Evolutionary conservation across 768 basidiomycete genomes (phyloP).

Genomic region (Tylopilus plumbeoviolaceoides): DNA sequence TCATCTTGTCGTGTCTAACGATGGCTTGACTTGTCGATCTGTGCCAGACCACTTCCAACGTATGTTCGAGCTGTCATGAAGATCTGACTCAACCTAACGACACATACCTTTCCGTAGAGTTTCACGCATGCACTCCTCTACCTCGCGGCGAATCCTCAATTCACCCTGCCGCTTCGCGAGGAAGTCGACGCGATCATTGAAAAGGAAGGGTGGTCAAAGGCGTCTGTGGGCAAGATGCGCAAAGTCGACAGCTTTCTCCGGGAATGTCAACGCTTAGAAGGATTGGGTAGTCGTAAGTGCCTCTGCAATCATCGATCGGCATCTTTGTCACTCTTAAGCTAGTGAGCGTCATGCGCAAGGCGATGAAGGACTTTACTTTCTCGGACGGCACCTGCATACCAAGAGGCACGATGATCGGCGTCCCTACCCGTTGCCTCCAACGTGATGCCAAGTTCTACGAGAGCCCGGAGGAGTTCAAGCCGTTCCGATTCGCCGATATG

Average conservation of each 20-base stretch:
- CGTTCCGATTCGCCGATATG: background rate
- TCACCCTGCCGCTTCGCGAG: slow-evolving; percentile 18
- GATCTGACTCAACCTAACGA: too few relatives aligned
- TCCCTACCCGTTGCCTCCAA: background rate
- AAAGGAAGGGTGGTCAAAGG: slow-evolving; percentile 29
- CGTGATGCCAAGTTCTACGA: background rate
- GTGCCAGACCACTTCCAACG: background rate
- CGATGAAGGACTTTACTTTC: background rate
- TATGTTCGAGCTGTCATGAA: background rate
- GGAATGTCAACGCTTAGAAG: background rate
- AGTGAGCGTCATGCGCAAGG: background rate
- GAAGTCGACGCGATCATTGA: slow-evolving; percentile 34
- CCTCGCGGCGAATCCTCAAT: background rate
- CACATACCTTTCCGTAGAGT: background rate
- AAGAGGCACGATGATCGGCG: background rate
- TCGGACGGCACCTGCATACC: background rate
- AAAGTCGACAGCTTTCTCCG: slow-evolving; percentile 41
- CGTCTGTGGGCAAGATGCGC: slow-evolving; percentile 26
- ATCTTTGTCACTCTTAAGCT: too few relatives aligned
- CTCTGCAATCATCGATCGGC: too few relatives aligned
- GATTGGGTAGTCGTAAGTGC: background rate
- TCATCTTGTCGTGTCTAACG: background rate
- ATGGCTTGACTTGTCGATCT: too few relatives aligned
- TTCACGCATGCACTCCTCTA: background rate
- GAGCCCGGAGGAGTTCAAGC: background rate